A percentile compares a stretch with the other conserved stretches of the same genome.
These are phyloP conservation scores for Claviceps citrina DNA, from an alignment of 2,329 filamentous ascomycete genomes.

Conservation along the genomic window DNA sequence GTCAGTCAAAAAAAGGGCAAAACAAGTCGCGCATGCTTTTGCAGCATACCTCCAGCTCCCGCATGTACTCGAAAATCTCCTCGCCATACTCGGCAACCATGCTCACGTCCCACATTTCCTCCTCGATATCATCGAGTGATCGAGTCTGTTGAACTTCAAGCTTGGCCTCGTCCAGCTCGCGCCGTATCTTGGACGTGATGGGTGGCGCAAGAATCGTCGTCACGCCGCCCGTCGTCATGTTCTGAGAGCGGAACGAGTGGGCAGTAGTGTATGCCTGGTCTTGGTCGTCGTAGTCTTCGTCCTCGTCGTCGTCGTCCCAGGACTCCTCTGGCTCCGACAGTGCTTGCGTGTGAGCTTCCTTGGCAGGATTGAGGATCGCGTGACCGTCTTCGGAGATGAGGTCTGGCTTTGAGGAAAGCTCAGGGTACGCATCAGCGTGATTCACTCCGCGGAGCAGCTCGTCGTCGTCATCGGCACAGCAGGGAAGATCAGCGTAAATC, in stretches of 20 bases:
- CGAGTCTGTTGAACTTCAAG: constrained; percentile 53
- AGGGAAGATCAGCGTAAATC: constrained; percentile 13
- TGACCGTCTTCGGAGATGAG: constrained; percentile 19
- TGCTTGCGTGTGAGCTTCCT: constrained; percentile 13
- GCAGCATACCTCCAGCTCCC: constrained; percentile 63
- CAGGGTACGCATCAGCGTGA: constrained; percentile 12
- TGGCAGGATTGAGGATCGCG: constrained; percentile 10
- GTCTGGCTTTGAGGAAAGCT: constrained; percentile 15
- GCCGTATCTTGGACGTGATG: constrained; percentile 49
- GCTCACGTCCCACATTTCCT: constrained; percentile 83
- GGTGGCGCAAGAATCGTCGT: constrained; percentile 55
- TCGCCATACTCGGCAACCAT: constrained; percentile 97
- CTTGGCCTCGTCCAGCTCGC: constrained; percentile 55
- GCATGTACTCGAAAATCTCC: constrained; percentile 91
- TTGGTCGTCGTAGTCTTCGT: constrained; percentile 46
- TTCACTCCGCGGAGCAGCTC: constrained; percentile 12
- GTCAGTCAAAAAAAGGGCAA: neutral
- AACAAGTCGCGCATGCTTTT: no score
- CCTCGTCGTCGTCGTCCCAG: constrained; percentile 66
- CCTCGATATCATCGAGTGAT: constrained; percentile 62
- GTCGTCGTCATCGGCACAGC: constrained; percentile 13
- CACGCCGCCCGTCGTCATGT: constrained; percentile 35
- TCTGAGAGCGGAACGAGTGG: constrained; percentile 58
- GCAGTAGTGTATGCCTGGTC: constrained; percentile 61
- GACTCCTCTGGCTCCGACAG: constrained; percentile 46